These are phyloP conservation scores for Xylaria palmicola DNA, from an alignment of 495 filamentous ascomycete species.

Conservation along the genomic window DNA sequence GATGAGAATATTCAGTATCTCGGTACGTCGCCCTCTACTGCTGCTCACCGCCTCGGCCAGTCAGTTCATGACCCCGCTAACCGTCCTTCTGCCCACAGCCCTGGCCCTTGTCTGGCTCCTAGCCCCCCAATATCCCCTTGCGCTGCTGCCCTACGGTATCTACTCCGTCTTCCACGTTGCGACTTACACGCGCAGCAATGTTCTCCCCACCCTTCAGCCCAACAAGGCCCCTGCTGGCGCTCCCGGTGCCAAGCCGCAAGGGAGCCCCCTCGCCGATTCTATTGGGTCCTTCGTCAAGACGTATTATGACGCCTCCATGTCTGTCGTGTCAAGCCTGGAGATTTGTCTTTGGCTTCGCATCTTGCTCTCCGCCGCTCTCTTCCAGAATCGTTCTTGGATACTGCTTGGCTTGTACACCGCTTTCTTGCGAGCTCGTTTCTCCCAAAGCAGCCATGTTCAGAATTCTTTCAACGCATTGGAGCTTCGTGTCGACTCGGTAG, in stretches of 20 bases:
- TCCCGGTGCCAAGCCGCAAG: conserved; percentile 59
- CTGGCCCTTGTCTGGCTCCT: conserved; percentile 97
- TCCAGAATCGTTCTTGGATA: conserved; percentile 88
- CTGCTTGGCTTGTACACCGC: conserved; percentile 79
- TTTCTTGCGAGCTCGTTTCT: conserved; percentile 87
- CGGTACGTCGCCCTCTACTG: conserved; percentile 55
- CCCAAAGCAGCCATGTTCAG: conserved; percentile 90
- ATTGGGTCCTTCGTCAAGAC: conserved; percentile 95
- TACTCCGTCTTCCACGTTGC: conserved; percentile 98
- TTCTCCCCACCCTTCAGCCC: conserved; percentile 64
- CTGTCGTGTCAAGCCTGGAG: conserved; percentile 73
- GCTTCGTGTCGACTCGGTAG: conserved; percentile 72
- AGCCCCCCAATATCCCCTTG: conserved; percentile 81
- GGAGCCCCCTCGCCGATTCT: conserved; percentile 68
- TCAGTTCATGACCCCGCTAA: conserved; percentile 8
- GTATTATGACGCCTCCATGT: conserved; percentile 92
- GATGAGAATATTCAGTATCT: conserved; percentile 99
- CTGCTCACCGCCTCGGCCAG: conserved; percentile 7
- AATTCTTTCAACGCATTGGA: conserved; percentile 70
- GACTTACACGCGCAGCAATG: conserved; percentile 72
- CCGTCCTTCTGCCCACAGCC: conserved; percentile 45
- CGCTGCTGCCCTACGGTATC: conserved; percentile 89
- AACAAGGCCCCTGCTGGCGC: conserved; percentile 47
- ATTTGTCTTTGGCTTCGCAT: conserved; percentile 81
- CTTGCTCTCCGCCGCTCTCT: conserved; percentile 72